Evolutionary conservation across 345 rosid genomes (phyloP).

Genomic region (Pugionium dolabratum): DNA sequence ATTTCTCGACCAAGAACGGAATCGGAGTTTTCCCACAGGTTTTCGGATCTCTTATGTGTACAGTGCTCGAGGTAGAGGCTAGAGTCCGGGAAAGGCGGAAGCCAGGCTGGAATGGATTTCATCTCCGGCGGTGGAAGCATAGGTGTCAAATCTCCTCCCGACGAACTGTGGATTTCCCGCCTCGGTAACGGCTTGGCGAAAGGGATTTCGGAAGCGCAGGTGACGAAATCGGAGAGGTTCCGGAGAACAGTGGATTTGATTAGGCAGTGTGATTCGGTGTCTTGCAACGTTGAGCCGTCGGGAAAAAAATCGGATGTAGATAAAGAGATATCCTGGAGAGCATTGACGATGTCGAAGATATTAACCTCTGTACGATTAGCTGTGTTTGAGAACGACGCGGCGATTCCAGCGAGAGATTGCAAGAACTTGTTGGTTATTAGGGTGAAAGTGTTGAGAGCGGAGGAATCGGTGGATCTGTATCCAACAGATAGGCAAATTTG

Average conservation of each 20-base stretch:
- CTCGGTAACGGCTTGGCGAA: slow-evolving; percentile 57
- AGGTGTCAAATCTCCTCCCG: background rate
- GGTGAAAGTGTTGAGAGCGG: slow-evolving; percentile 55
- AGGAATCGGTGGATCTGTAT: slow-evolving; percentile 44
- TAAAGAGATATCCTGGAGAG: slow-evolving; percentile 46
- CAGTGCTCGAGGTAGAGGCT: slow-evolving; percentile 19
- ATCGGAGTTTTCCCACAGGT: slow-evolving; percentile 35
- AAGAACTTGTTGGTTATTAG: slow-evolving; percentile 46
- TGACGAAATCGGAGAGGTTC: slow-evolving; percentile 46
- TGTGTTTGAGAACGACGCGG: slow-evolving; percentile 44
- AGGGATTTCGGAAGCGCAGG: slow-evolving; percentile 49
- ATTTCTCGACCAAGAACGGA: slow-evolving; percentile 1
- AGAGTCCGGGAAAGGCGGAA: slow-evolving; percentile 38
- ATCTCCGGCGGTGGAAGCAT: background rate
- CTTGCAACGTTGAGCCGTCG: slow-evolving; percentile 49
- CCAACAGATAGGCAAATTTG: slow-evolving; percentile 65
- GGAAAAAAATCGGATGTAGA: slow-evolving; percentile 42
- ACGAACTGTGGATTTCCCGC: background rate
- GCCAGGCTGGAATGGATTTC: slow-evolving; percentile 31
- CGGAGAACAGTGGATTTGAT: slow-evolving; percentile 40
- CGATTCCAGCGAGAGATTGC: slow-evolving; percentile 45
- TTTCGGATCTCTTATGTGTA: slow-evolving; percentile 20
- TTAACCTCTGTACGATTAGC: slow-evolving; percentile 59
- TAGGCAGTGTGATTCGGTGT: slow-evolving; percentile 25
- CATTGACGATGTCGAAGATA: slow-evolving; percentile 50